A percentile compares a stretch with the other conserved stretches of the same genome.
Evolutionary conservation across 164 flowering plant genomes (phyloP).

Genomic region (Hamamelis virginiana): DNA sequence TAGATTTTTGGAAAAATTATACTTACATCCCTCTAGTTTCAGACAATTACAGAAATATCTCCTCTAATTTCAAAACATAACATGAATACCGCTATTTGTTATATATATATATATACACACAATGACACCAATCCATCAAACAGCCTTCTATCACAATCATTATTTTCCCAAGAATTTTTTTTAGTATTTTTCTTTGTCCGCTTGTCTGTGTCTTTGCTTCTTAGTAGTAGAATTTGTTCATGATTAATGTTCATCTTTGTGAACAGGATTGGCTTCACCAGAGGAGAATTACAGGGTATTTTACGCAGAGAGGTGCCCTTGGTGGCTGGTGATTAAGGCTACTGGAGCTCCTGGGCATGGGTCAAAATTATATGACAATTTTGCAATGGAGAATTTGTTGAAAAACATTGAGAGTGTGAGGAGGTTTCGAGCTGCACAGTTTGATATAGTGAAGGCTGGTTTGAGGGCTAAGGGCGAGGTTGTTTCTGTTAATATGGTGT

Average conservation of each 20-base stretch:
- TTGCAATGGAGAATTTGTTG: conserved; percentile 89
- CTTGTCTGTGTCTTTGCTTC: too few relatives aligned
- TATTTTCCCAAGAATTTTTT: too few relatives aligned
- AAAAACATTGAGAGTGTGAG: conserved; percentile 83
- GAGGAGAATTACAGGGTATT: conserved; percentile 69
- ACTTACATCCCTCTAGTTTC: too few relatives aligned
- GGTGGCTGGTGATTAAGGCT: conserved; percentile 91
- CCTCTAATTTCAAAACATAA: too few relatives aligned
- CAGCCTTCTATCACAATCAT: too few relatives aligned
- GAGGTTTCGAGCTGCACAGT: conserved; percentile 84
- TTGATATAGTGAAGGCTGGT: conserved; percentile 91
- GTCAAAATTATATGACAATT: conserved; percentile 83
- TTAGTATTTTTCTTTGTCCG: too few relatives aligned
- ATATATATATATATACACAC: too few relatives aligned
- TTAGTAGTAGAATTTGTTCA: too few relatives aligned
- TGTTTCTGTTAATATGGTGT: conserved; percentile 81
- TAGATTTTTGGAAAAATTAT: too few relatives aligned
- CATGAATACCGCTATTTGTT: too few relatives aligned
- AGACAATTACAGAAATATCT: too few relatives aligned
- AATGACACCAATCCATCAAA: too few relatives aligned
- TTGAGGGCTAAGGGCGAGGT: conserved; percentile 85
- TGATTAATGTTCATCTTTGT: background rate
- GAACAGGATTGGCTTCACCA: conserved; percentile 72
- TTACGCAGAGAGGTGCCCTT: conserved; percentile 80
- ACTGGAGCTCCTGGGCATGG: conserved; percentile 93